Evolutionary conservation across 2,329 filamentous ascomycete species (phyloP), one percentile per base, ranked within the genome.

Genomic region (Fusarium succisae): DNA sequence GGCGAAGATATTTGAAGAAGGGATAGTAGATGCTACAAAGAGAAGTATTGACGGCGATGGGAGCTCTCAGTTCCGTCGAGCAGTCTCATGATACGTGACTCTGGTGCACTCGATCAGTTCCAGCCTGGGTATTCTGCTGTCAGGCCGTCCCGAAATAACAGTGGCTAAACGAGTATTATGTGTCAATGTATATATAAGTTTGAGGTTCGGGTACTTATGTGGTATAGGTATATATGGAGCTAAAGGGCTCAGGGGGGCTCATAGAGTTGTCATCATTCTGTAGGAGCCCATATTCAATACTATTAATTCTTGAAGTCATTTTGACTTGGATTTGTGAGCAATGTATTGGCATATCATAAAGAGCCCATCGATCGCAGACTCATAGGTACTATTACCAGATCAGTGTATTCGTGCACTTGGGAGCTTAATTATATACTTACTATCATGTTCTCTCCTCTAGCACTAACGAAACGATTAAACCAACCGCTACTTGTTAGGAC

Each of bases 1-100:
- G 82, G 82, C 80, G 9, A 63, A 18, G 18, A 66, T 81, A 18
- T 83, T 83, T 56, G 81, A 83, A 37, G 75, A 83, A 39, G 82
- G 82, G 2, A 30, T 83, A 54, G 18, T 70, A 24, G 74, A 82
- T 71, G 73, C 72, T 30, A 56, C 54, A 12, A 82, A 74, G 62
- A 74, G 81, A 44, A 68, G 50, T 22, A 57, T 78, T 24, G 54
- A 75, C 8, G 69, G 74, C 22, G 76, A 73, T 38, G 54, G 39
- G 51, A 62, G 70, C 59, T 44, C 39, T 17, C 64, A 45, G 22
- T 54, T 73, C 55, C 73, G 73, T 24, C 48, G 62, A 30, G 66
- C 64, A 41, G 26, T 45, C 6, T n/a, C 41, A n/a, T 61, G 45
- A 48, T 51, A 43, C 39, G 13, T 37, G 32, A 8, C 14, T 30